These are phyloP conservation scores for Yamadazyma olivae DNA, from an alignment of 805 yeast genomes.

Conservation along the genomic window DNA sequence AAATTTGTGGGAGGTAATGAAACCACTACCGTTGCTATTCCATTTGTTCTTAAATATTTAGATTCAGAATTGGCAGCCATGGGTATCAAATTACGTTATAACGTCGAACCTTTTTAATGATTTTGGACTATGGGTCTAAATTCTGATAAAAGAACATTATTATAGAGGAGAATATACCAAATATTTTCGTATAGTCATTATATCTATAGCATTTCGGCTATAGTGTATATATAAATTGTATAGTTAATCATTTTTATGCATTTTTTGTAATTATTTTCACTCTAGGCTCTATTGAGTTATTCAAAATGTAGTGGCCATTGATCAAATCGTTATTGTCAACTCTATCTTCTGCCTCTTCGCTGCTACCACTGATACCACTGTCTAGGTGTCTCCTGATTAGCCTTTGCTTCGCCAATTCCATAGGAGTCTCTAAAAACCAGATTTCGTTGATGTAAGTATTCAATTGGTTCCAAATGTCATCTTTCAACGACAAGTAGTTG, in stretches of 20 bases:
- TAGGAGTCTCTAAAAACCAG: constrained; percentile 52
- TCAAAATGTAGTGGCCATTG: constrained; percentile 51
- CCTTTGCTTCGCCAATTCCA: constrained; percentile 47
- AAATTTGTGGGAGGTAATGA: constrained; percentile 88
- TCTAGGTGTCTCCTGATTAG: constrained; percentile 64
- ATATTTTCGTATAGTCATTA: no score
- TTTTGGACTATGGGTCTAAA: no score
- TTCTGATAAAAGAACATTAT: not conserved
- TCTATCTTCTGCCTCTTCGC: constrained; percentile 41
- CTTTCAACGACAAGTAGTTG: constrained; percentile 58
- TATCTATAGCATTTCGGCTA: not conserved
- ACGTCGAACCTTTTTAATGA: constrained; percentile 62
- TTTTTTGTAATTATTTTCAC: constrained; percentile 12
- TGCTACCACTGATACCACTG: constrained; percentile 47
- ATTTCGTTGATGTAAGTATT: constrained; percentile 36
- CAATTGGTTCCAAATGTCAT: constrained; percentile 58
- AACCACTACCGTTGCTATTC: constrained; percentile 94
- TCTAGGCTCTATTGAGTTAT: constrained; percentile 16
- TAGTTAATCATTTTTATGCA: not conserved
- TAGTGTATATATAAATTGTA: no score
- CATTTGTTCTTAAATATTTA: constrained; percentile 90
- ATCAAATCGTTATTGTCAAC: constrained; percentile 57
- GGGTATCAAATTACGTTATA: constrained; percentile 93
- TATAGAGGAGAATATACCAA: not conserved
- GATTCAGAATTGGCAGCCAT: constrained; percentile 95